These are phyloP conservation scores for Diphasiastrum complanatum DNA, from an alignment of 83 land plant genomes.

Conservation along the genomic window DNA sequence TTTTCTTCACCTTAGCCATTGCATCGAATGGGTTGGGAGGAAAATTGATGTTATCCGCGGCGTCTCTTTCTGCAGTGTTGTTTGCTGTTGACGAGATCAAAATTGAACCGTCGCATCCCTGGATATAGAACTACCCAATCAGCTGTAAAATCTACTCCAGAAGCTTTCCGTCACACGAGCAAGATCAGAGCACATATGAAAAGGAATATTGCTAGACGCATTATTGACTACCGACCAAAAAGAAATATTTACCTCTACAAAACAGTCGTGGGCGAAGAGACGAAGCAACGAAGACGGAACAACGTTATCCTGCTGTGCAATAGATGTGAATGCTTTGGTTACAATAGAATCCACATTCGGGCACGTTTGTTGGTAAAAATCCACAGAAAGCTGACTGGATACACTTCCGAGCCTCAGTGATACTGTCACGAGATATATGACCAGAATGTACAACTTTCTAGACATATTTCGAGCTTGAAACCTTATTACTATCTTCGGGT, in stretches of 20 bases:
- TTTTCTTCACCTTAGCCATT: slow-evolving; percentile 51
- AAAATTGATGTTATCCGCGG: slow-evolving; percentile 46
- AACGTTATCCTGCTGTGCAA: slow-evolving; percentile 32
- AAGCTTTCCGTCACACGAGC: not conserved
- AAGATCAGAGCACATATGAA: not conserved
- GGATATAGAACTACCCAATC: not conserved
- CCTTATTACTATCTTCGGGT: no score
- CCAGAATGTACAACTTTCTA: no score
- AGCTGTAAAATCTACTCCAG: not conserved
- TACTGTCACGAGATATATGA: no score
- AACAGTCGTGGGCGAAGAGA: slow-evolving; percentile 62
- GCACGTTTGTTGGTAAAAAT: slow-evolving; percentile 40
- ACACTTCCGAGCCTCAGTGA: no score
- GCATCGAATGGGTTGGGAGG: slow-evolving; percentile 62
- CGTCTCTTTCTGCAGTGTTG: slow-evolving; percentile 67
- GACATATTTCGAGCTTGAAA: no score
- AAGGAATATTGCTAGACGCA: not conserved
- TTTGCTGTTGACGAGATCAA: slow-evolving; percentile 42
- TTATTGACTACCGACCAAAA: not conserved
- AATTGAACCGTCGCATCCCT: slow-evolving; percentile 84
- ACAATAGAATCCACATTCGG: slow-evolving; percentile 50
- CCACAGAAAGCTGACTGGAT: slow-evolving; percentile 27
- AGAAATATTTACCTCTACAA: slow-evolving; percentile 32
- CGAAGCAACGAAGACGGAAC: slow-evolving; percentile 41
- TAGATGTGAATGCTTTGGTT: slow-evolving; percentile 17